Conservation (phyloP, 805 yeast species). For the Isabelozyma rhagii region DNA sequence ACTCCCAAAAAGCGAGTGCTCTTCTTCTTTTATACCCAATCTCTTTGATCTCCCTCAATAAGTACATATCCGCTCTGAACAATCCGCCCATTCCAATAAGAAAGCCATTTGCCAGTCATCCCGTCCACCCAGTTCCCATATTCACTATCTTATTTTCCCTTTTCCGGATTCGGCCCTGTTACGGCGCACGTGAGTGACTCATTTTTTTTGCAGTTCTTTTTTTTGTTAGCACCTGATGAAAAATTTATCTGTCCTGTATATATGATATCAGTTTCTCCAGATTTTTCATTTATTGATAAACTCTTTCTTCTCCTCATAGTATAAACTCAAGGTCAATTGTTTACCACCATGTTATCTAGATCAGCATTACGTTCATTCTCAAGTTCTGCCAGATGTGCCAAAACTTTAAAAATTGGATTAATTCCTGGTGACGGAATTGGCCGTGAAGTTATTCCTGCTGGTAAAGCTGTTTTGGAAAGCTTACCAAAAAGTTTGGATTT, state of each 20-base stretch:
- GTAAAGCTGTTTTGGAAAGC: slow-evolving; percentile 79
- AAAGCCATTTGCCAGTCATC: no score
- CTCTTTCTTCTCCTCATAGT: neutral
- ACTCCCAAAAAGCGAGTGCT: no score
- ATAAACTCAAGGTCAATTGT: neutral
- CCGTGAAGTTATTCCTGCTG: slow-evolving; percentile 96
- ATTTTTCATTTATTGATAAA: neutral
- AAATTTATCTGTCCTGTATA: neutral
- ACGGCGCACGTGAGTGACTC: slow-evolving; percentile 1
- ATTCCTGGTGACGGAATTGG: slow-evolving; percentile 99
- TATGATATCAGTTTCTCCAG: neutral
- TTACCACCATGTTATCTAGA: slow-evolving; percentile 16
- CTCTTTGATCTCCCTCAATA: no score
- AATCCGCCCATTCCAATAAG: no score
- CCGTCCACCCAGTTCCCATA: neutral
- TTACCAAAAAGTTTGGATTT: slow-evolving; percentile 75
- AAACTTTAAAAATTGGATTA: slow-evolving; percentile 51
- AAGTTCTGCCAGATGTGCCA: slow-evolving; percentile 26
- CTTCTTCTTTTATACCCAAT: no score
- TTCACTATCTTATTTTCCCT: neutral
- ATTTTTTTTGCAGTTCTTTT: neutral
- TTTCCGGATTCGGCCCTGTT: neutral
- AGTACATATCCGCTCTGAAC: no score
- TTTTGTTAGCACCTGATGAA: neutral
- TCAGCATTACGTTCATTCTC: slow-evolving; percentile 25